A percentile compares a stretch with the other conserved stretches of the same genome.
Evolutionary conservation across 148 eudicot species (phyloP).

Genomic region (Diospyros kaki): DNA sequence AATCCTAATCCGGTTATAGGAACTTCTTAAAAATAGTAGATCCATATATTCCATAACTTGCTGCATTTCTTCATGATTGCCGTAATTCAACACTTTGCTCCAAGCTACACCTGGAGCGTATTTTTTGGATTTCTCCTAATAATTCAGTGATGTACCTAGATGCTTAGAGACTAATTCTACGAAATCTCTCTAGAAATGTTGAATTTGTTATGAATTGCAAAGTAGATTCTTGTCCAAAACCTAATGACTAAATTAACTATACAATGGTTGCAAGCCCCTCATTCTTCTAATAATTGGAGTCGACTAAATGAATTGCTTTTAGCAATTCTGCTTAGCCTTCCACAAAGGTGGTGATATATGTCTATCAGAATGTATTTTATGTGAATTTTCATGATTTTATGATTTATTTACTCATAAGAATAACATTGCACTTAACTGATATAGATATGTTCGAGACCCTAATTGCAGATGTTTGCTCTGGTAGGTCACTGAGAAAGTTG

Average conservation of each 20-base stretch:
- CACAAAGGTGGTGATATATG: background rate
- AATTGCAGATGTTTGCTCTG: constrained; percentile 15
- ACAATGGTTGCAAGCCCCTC: background rate
- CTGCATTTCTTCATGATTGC: too few species aligned
- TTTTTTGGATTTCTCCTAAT: background rate
- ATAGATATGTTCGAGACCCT: background rate
- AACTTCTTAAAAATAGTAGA: too few species aligned
- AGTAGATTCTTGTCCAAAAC: background rate
- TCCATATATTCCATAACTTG: too few species aligned
- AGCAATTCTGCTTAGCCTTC: background rate
- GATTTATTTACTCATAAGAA: background rate
- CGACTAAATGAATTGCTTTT: background rate
- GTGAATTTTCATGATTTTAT: background rate
- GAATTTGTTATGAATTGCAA: background rate
- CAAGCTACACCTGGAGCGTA: background rate
- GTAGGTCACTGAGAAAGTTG: constrained; percentile 86
- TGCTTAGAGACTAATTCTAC: background rate
- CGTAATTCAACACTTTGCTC: background rate
- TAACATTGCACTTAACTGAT: background rate
- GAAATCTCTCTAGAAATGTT: background rate
- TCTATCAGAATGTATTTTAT: background rate
- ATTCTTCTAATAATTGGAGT: background rate
- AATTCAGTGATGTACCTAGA: background rate
- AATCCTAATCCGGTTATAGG: too few species aligned
- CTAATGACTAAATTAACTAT: background rate